These are phyloP conservation scores for Rhodotorula babjevae DNA, from an alignment of 768 basidiomycete species.

Conservation along the genomic window DNA sequence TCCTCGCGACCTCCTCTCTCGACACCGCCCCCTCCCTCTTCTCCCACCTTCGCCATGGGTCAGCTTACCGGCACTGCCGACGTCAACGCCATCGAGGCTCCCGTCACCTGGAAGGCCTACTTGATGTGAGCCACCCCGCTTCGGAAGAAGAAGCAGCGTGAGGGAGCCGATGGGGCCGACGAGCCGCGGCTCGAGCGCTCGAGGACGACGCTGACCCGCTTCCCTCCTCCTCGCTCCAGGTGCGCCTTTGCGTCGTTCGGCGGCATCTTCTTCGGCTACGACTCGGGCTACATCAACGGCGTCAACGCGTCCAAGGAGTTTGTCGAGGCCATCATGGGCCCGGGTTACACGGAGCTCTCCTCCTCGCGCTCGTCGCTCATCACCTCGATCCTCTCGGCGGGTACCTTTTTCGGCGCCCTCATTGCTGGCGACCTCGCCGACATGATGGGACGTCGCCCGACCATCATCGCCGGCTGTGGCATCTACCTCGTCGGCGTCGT, in stretches of 20 bases:
- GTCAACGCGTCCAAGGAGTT: conserved; percentile 59
- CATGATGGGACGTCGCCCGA: conserved; percentile 46
- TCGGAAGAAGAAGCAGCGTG: too few relatives aligned
- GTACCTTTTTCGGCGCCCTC: conserved; percentile 67
- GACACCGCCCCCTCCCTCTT: conserved; percentile 5
- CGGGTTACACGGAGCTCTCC: conserved; percentile 18
- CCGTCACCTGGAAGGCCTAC: conserved; percentile 48
- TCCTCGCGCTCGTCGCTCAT: conserved; percentile 52
- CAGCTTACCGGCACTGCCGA: conserved; percentile 25
- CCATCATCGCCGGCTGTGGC: conserved; percentile 53
- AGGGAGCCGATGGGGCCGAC: too few relatives aligned
- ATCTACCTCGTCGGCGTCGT: conserved; percentile 64
- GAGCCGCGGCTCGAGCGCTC: too few relatives aligned
- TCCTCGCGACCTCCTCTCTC: neutral
- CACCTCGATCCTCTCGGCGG: conserved; percentile 65
- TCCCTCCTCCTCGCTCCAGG: conserved; percentile 29
- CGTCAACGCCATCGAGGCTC: conserved; percentile 47
- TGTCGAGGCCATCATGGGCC: conserved; percentile 42
- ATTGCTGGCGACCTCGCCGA: conserved; percentile 51
- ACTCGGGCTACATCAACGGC: conserved; percentile 78
- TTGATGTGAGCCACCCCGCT: conserved; percentile 6
- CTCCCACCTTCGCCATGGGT: neutral
- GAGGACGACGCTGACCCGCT: neutral
- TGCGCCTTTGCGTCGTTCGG: conserved; percentile 45
- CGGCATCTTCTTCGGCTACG: conserved; percentile 46